These are phyloP conservation scores for Fusarium temperatum DNA, from an alignment of 2,329 filamentous ascomycete genomes.

Conservation along the genomic window DNA sequence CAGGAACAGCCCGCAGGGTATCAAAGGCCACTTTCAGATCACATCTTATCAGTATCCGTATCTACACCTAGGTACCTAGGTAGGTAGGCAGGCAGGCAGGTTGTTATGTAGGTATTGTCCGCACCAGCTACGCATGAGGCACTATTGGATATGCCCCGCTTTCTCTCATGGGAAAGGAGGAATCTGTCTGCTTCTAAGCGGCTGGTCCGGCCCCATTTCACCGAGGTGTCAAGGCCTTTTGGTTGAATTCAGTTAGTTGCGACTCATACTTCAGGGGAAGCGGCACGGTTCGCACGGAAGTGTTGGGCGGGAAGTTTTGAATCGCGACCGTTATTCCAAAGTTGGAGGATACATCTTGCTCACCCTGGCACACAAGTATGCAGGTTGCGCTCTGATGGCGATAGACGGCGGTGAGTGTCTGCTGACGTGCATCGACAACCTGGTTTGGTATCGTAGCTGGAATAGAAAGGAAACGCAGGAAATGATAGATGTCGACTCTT, in stretches of 20 bases:
- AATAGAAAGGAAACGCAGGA: background rate
- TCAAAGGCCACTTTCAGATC: constrained; percentile 18
- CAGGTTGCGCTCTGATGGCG: constrained; percentile 9
- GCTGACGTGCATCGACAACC: constrained; percentile 28
- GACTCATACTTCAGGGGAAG: constrained; percentile 17
- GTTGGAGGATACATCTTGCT: constrained; percentile 1
- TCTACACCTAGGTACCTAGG: too few species aligned
- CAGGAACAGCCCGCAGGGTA: constrained; percentile 25
- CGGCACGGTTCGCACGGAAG: constrained; percentile 20
- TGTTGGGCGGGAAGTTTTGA: background rate
- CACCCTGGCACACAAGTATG: constrained; percentile 6
- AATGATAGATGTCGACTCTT: background rate
- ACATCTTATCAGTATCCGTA: background rate
- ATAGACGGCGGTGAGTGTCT: constrained; percentile 32
- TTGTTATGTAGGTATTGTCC: background rate
- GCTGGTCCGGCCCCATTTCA: constrained; percentile 3
- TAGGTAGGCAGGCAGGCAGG: background rate
- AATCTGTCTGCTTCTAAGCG: background rate
- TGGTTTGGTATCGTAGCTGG: background rate
- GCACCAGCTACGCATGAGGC: background rate
- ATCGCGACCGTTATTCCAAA: background rate
- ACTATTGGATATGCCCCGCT: constrained; percentile 1
- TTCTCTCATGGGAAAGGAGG: background rate
- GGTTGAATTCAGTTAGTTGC: background rate
- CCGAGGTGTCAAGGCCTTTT: background rate